A percentile compares a stretch with the other conserved stretches of the same genome.
These are phyloP conservation scores for Cornus kousa DNA, from an alignment of 148 eudicot genomes.

Conservation along the genomic window DNA sequence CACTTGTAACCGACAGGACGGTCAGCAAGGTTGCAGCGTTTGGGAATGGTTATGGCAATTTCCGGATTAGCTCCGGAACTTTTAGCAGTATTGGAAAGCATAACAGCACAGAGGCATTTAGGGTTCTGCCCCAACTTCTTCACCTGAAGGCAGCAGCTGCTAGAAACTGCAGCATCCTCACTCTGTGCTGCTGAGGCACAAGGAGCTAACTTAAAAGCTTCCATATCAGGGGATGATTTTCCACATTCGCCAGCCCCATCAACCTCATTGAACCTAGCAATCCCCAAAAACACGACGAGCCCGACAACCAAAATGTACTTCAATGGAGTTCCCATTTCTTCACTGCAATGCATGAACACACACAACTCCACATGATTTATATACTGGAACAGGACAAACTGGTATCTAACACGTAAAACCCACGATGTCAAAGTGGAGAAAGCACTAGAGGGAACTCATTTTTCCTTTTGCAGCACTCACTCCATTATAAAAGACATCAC, in stretches of 20 bases:
- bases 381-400: slow-evolving; percentile 7
- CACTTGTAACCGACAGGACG: slow-evolving; percentile 77
- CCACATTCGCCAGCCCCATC: slow-evolving; percentile 62
- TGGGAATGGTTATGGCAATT: slow-evolving; percentile 58
- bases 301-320: slow-evolving; percentile 32
- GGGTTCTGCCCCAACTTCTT: slow-evolving; percentile 59
- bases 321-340: slow-evolving; percentile 27
- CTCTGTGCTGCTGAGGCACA: slow-evolving; percentile 58
- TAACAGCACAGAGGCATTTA: slow-evolving; percentile 57
- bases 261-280: slow-evolving; percentile 15
- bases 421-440: slow-evolving; percentile 20
- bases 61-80: slow-evolving; percentile 55
- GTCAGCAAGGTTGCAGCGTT: slow-evolving; percentile 56
- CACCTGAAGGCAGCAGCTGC: slow-evolving; percentile 49
- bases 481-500: not conserved
- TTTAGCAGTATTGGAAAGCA: slow-evolving; percentile 66
- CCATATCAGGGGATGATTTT: slow-evolving; percentile 43
- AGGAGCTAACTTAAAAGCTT: slow-evolving; percentile 56
- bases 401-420: not conserved
- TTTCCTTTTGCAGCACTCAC: slow-evolving; percentile 10
- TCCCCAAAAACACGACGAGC: slow-evolving; percentile 26
- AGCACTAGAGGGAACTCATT: slow-evolving; percentile 12
- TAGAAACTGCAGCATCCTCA: slow-evolving; percentile 39
- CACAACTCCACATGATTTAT: slow-evolving; percentile 1
- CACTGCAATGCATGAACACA: not conserved